Conservation (phyloP, 805 yeast genomes). For the Jamesozyma spencerorum region DNA sequence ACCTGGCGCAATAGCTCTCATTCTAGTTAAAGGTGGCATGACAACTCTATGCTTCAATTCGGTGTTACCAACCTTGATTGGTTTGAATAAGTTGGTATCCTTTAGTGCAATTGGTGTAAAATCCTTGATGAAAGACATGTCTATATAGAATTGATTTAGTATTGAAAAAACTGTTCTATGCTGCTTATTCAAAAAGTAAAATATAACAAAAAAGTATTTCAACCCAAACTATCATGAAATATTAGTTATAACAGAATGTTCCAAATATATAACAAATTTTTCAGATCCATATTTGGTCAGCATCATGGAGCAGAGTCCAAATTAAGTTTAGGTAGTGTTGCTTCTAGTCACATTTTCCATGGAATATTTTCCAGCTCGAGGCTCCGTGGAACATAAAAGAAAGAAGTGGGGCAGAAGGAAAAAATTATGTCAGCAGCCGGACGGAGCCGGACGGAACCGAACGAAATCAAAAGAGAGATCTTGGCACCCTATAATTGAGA, state of each 20-base stretch:
- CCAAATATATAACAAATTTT: not conserved
- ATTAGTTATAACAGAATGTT: not conserved
- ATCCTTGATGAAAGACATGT: constrained; percentile 16
- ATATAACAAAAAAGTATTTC: not conserved
- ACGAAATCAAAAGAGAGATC: too few species aligned
- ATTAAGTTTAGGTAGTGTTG: not conserved
- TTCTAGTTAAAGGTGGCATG: constrained; percentile 37
- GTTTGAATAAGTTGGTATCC: constrained; percentile 33
- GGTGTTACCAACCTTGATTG: constrained; percentile 34
- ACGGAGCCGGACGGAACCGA: too few species aligned
- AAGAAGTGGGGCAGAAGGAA: too few species aligned
- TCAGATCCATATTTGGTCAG: not conserved
- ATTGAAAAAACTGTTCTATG: not conserved
- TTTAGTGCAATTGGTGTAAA: constrained; percentile 18
- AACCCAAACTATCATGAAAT: too few species aligned
- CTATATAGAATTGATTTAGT: not conserved
- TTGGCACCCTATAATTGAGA: too few species aligned
- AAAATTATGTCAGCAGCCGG: too few species aligned
- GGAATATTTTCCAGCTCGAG: too few species aligned
- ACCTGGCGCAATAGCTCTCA: constrained; percentile 31
- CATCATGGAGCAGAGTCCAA: not conserved
- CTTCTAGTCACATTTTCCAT: too few species aligned
- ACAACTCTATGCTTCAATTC: constrained; percentile 31
- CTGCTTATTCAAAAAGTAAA: not conserved
- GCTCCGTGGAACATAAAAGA: too few species aligned